Evolutionary conservation across 352 stramenopile species (phyloP).

Genomic region (Phytophthora brassicae): DNA sequence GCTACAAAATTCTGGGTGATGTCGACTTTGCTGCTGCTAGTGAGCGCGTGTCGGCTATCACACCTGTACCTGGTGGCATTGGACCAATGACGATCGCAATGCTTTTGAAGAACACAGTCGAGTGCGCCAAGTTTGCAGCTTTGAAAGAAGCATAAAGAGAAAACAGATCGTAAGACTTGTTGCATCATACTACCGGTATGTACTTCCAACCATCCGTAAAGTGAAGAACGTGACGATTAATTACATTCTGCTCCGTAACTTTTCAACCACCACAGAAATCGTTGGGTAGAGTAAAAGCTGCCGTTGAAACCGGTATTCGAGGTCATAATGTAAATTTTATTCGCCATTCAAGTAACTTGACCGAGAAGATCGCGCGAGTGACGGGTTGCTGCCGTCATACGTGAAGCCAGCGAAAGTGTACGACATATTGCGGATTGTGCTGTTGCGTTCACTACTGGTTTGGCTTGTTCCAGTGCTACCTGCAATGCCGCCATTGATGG

Average conservation of each 20-base stretch:
- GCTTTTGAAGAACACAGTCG: conserved; percentile 87
- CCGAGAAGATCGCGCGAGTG: conserved; percentile 29
- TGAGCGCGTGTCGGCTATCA: conserved; percentile 92
- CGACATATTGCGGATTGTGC: conserved; percentile 75
- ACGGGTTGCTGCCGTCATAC: conserved; percentile 71
- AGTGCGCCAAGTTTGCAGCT: conserved; percentile 54
- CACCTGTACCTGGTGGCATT: conserved; percentile 95
- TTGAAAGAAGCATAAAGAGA: conserved; percentile 7
- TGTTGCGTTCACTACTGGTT: conserved; percentile 49
- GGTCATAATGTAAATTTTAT: conserved; percentile 31
- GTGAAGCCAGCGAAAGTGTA: conserved; percentile 87
- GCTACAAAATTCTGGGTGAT: conserved; percentile 97
- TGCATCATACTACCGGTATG: too few species aligned
- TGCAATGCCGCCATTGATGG: conserved; percentile 24
- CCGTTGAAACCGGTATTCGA: conserved; percentile 15
- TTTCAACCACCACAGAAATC: neutral
- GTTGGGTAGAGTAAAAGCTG: too few species aligned
- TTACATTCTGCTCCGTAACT: conserved; percentile 28
- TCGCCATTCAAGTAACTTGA: conserved; percentile 24
- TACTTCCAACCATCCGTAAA: too few species aligned
- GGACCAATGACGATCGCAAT: conserved; percentile 99
- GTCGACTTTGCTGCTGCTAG: conserved; percentile 93
- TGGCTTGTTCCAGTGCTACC: conserved; percentile 42
- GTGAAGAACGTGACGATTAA: conserved; percentile 25
- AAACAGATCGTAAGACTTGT: neutral